These are phyloP conservation scores for Umbelopsis sp. DNA, from an alignment of 192 early-diverging fungal genomes.

Conservation along the genomic window DNA sequence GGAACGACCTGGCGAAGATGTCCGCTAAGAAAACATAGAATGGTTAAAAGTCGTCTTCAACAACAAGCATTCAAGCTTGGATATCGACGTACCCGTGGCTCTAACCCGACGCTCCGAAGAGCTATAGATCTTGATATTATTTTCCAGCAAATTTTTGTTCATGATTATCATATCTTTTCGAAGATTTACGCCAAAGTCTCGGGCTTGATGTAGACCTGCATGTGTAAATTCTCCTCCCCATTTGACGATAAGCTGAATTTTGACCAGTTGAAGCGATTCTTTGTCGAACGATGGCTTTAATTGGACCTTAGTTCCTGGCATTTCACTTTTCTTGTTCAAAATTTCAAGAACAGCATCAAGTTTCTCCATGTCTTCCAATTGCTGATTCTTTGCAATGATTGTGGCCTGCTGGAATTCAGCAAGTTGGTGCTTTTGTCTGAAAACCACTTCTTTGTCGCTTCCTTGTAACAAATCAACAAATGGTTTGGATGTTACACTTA, in stretches of 20 bases:
- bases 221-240: constrained; percentile 98
- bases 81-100: constrained; percentile 68
- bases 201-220: constrained; percentile 84
- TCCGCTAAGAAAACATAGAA: constrained; percentile 46
- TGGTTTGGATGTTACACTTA: constrained; percentile 66
- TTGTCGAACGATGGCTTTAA: constrained; percentile 81
- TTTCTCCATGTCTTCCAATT: constrained; percentile 53
- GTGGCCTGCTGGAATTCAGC: constrained; percentile 49
- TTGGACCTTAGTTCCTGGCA: constrained; percentile 93
- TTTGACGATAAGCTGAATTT: constrained; percentile 91
- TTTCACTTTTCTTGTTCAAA: constrained; percentile 75
- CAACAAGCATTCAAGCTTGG: neutral
- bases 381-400: constrained; percentile 51
- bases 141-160: constrained; percentile 79
- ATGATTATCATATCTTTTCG: constrained; percentile 90
- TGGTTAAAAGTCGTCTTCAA: neutral
- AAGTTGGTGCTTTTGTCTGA: constrained; percentile 74
- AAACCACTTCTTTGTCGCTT: constrained; percentile 72
- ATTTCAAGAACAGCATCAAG: constrained; percentile 75
- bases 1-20: constrained; percentile 67
- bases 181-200: constrained; percentile 91
- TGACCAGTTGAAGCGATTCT: constrained; percentile 48
- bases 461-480: constrained; percentile 74
- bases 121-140: constrained; percentile 81
- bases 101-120: constrained; percentile 88